Evolutionary conservation across 805 yeast species (phyloP).

Genomic region (Metschnikowia chrysomelidarum): DNA sequence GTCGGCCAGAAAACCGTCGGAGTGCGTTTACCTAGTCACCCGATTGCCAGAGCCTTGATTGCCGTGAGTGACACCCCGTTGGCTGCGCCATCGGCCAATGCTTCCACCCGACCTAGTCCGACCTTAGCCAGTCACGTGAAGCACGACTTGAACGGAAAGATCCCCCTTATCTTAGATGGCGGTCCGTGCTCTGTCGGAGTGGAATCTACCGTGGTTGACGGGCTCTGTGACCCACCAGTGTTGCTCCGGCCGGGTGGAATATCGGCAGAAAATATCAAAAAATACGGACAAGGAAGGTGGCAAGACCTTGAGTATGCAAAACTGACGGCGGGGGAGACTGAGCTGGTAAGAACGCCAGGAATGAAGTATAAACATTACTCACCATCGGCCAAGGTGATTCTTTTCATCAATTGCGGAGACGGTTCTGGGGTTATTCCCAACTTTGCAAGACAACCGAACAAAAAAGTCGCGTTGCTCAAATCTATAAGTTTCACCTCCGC

Average conservation of each 20-base stretch:
- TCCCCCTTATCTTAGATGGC: slow-evolving; percentile 87
- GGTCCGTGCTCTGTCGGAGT: slow-evolving; percentile 87
- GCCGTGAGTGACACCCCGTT: slow-evolving; percentile 81
- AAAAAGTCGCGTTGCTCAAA: slow-evolving; percentile 53
- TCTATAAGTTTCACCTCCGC: slow-evolving; percentile 34
- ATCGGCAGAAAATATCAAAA: slow-evolving; percentile 68
- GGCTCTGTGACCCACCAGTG: slow-evolving; percentile 80
- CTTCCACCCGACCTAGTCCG: slow-evolving; percentile 93
- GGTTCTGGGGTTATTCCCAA: slow-evolving; percentile 35
- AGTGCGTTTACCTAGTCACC: slow-evolving; percentile 82
- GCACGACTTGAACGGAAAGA: slow-evolving; percentile 73
- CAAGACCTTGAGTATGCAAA: slow-evolving; percentile 58
- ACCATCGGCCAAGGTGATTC: slow-evolving; percentile 78
- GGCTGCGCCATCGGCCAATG: slow-evolving; percentile 98
- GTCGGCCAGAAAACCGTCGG: slow-evolving; percentile 90
- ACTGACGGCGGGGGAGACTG: slow-evolving; percentile 59
- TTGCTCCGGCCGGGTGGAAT: slow-evolving; percentile 93
- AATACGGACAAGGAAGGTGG: slow-evolving; percentile 72
- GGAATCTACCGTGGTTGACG: slow-evolving; percentile 93
- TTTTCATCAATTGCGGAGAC: slow-evolving; percentile 53
- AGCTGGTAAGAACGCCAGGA: slow-evolving; percentile 88
- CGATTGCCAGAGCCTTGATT: slow-evolving; percentile 87
- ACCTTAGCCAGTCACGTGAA: slow-evolving; percentile 84
- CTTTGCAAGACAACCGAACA: slow-evolving; percentile 20
- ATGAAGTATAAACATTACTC: slow-evolving; percentile 97